A percentile compares a stretch with the other conserved stretches of the same genome.
phyloP scores from a whole-genome alignment of 352 stramenopile genomes.

The Phytophthora crassamura region DNA sequence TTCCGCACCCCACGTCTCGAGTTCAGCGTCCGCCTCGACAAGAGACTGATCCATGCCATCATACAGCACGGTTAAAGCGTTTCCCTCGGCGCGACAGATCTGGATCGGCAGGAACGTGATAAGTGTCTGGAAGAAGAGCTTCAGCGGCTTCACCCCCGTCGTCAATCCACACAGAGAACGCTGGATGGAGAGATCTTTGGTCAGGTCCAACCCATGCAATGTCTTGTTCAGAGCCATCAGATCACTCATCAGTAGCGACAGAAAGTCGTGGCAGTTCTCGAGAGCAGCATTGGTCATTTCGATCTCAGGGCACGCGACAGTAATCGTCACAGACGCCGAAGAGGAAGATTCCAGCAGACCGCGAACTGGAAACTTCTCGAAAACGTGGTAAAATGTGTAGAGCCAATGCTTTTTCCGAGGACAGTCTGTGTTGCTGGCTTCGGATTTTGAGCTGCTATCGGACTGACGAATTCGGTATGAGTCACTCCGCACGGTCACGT shows the following conservation, averaged over 20 bases:
- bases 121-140: constrained; percentile 44
- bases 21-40: constrained; percentile 25
- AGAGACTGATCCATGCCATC: constrained; percentile 50
- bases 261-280: constrained; percentile 32
- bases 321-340: constrained; percentile 7
- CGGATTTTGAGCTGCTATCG: constrained; percentile 6
- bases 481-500: constrained; percentile 59
- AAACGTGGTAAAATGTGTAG: constrained; percentile 53
- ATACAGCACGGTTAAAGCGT: constrained; percentile 58
- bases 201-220: constrained; percentile 43
- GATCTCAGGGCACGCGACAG: constrained; percentile 11
- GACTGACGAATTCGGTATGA: constrained; percentile 59
- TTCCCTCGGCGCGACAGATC: constrained; percentile 72
- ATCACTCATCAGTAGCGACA: constrained; percentile 49
- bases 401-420: constrained; percentile 35
- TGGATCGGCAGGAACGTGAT: constrained; percentile 78
- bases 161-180: constrained; percentile 1
- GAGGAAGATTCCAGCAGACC: constrained; percentile 23
- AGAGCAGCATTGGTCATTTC: not conserved
- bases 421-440: constrained; percentile 11
- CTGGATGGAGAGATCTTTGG: constrained; percentile 12
- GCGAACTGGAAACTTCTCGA: constrained; percentile 63
- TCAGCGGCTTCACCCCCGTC: constrained; percentile 24
- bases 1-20: constrained; percentile 30
- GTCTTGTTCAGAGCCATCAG: constrained; percentile 47